Base-by-base conservation (phyloP, 2,329 filamentous ascomycete species). In the Colletotrichum nymphaeae region DNA sequence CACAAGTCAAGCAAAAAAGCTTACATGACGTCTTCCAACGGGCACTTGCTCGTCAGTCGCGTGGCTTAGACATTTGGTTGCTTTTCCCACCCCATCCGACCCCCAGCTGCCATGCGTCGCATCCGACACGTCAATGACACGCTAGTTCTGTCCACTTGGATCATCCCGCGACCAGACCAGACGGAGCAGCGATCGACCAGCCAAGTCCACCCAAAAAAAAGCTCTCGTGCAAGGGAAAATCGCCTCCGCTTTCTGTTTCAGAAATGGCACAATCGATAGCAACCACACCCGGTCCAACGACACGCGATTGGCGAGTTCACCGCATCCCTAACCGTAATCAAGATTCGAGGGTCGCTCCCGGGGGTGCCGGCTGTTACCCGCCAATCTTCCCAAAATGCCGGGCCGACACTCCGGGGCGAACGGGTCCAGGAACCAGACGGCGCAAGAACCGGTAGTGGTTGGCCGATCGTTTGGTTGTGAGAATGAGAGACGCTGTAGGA, bases 211-310 rank as follows among this genome's bases (percentile, higher is more conserved):
- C 53, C 55, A 28, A 28, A 55, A 55, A 59, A 63, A 59, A 63
- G 37, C 52, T 49, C 53, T 32, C 52, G 24, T 26, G 68, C 53
- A 30, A 64, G 65, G 52, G 53, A 46, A 64, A 35, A 30, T 24
- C 19, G 52, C 65, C 69, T 69, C 69, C 28, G 69, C 65, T 63
- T 68, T 52, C 66, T 73, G 70, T 73, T 73, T 69, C 70, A 73
- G 59, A 69, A 30, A 32, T 72, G 69, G 66, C 58, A 63, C 53
- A 64, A 11, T 63, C 26, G 30, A 58, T 60, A 28, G 66, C 66
- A 69, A 64, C 69, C 69, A 63, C 58, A 62, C 52, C 28, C 28
- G 24, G 26, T 14, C 6, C 32, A n/a, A 46, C 35, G 64, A 11
- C 57, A 37, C 57, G 64, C 69, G 49, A 72, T 69, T 72, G 69